phyloP scores from a whole-genome alignment of 2,329 filamentous ascomycete genomes.

The Pseudogymnoascus sp. region DNA sequence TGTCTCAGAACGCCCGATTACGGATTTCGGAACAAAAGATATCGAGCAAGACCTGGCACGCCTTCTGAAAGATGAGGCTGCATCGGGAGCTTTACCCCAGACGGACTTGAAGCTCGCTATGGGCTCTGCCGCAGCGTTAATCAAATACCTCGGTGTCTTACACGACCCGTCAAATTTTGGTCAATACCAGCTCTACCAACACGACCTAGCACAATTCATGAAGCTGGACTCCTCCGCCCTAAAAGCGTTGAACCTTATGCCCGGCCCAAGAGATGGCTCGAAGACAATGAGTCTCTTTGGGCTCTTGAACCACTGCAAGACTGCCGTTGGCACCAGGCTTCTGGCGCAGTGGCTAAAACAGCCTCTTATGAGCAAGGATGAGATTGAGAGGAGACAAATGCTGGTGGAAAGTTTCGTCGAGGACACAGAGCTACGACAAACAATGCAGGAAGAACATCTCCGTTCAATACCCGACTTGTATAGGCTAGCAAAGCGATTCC shows the following conservation, averaged over 20 bases:
- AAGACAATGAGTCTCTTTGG: constrained; percentile 97
- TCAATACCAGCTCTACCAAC: constrained; percentile 94
- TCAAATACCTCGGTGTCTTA: constrained; percentile 87
- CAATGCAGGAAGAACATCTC: constrained; percentile 92
- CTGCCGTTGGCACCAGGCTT: constrained; percentile 80
- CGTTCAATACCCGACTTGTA: constrained; percentile 91
- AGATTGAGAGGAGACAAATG: constrained; percentile 87
- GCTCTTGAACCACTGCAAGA: constrained; percentile 94
- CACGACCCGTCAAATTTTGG: constrained; percentile 93
- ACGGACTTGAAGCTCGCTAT: constrained; percentile 93
- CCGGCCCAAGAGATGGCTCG: constrained; percentile 84
- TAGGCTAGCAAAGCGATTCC: constrained; percentile 87
- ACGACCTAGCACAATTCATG: constrained; percentile 96
- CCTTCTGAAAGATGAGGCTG: constrained; percentile 77
- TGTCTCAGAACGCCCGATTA: constrained; percentile 67
- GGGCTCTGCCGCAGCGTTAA: constrained; percentile 85
- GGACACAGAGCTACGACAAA: constrained; percentile 88
- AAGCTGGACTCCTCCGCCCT: constrained; percentile 92
- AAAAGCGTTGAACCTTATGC: constrained; percentile 94
- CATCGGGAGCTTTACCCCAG: constrained; percentile 70
- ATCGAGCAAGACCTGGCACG: constrained; percentile 92
- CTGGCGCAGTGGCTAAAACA: constrained; percentile 97
- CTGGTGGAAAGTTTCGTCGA: constrained; percentile 90
- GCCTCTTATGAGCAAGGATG: constrained; percentile 80
- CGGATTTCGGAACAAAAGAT: constrained; percentile 80